These are phyloP conservation scores for Fusarium nodosum DNA, from an alignment of 2,329 filamentous ascomycete species.

Conservation along the genomic window DNA sequence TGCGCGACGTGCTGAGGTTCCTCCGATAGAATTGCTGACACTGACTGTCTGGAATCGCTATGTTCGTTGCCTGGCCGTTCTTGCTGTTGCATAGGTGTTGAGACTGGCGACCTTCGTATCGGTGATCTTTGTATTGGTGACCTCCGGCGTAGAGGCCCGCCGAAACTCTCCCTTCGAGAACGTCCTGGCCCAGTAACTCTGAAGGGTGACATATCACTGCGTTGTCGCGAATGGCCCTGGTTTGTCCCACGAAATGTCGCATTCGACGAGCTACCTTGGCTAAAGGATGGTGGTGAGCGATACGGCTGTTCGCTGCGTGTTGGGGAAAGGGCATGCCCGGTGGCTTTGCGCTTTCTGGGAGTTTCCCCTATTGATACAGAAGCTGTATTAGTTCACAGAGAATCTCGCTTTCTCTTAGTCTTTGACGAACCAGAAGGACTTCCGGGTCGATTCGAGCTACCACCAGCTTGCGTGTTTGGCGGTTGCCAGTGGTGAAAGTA, in stretches of 20 bases:
- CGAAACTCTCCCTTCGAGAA: constrained; percentile 48
- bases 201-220: constrained; percentile 57
- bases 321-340: constrained; percentile 56
- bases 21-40: constrained; percentile 53
- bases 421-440: constrained; percentile 81
- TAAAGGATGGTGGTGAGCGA: constrained; percentile 54
- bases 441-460: constrained; percentile 74
- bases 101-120: constrained; percentile 30
- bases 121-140: constrained; percentile 47
- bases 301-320: constrained; percentile 51
- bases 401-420: constrained; percentile 63
- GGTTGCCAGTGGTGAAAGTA: constrained; percentile 97
- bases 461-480: constrained; percentile 73
- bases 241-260: constrained; percentile 44
- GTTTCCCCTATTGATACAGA: constrained; percentile 73
- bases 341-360: constrained; percentile 87
- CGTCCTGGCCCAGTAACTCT: constrained; percentile 46
- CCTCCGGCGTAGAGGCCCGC: constrained; percentile 45
- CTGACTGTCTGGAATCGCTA: constrained; percentile 53
- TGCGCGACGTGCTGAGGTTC: constrained; percentile 37
- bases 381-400: constrained; percentile 57
- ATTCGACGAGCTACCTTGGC: constrained; percentile 49
- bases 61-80: constrained; percentile 47
- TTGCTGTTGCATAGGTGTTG: constrained; percentile 40
- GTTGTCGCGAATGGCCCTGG: constrained; percentile 54